Conservation (phyloP, 495 filamentous ascomycete genomes). For the Podospora pseudocomata region DNA sequence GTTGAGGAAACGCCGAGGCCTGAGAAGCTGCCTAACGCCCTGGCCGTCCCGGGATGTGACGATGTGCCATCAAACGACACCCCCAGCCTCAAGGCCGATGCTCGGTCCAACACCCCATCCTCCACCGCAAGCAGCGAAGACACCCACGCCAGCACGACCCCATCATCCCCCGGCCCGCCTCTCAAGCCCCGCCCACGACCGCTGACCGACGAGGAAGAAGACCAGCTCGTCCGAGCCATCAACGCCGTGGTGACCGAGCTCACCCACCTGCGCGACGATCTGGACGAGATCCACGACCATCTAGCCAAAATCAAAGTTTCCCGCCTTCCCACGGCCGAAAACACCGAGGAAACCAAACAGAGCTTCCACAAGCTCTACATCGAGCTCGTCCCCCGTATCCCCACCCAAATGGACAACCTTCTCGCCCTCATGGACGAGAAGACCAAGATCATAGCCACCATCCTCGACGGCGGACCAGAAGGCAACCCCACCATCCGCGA, state of each 20-base stretch:
- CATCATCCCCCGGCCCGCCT: neutral
- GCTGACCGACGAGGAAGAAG: neutral
- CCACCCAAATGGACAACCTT: neutral
- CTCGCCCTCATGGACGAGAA: neutral
- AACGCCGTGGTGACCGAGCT: constrained; percentile 1
- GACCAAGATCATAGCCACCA: neutral
- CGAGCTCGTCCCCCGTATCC: neutral
- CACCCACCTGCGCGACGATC: neutral
- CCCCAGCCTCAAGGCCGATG: neutral
- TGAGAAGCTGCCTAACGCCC: neutral
- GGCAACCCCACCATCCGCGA: neutral
- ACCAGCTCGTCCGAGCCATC: neutral
- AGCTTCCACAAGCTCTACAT: neutral
- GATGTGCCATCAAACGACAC: neutral
- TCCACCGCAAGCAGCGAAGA: neutral
- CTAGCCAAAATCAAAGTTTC: neutral
- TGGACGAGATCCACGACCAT: neutral
- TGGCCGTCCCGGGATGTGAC: neutral
- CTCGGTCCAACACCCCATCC: neutral
- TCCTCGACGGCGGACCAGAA: neutral
- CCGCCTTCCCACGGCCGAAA: neutral
- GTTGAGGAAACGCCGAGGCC: neutral
- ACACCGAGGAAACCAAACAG: neutral
- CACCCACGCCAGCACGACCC: neutral
- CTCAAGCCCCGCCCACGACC: neutral